Conservation (phyloP, 2,329 filamentous ascomycete species). For the Paecilomyces sp. region DNA sequence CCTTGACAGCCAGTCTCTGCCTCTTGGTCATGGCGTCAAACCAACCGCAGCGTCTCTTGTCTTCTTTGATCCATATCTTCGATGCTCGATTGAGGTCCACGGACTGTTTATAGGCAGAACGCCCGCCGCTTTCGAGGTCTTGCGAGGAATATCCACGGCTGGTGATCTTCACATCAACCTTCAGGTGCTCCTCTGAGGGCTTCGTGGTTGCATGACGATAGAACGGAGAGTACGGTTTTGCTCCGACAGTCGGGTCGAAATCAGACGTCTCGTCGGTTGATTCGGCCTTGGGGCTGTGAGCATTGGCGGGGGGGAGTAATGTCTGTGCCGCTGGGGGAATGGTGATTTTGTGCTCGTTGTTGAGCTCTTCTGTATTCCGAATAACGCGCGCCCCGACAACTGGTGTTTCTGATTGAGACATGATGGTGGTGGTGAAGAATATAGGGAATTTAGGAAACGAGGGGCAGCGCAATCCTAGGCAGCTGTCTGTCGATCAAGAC, state of each 20-base stretch:
- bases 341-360: not conserved
- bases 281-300: not conserved
- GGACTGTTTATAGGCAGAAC: constrained; percentile 10
- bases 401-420: not conserved
- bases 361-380: not conserved
- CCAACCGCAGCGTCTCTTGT: constrained; percentile 27
- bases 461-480: not conserved
- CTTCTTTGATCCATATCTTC: constrained; percentile 27
- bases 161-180: constrained; percentile 7
- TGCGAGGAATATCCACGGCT: constrained; percentile 10
- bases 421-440: not conserved
- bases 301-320: not conserved
- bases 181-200: constrained; percentile 19
- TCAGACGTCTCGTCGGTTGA: constrained; percentile 13
- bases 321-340: not conserved
- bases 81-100: constrained; percentile 15
- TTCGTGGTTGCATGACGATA: constrained; percentile 33
- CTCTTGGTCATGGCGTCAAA: constrained; percentile 25
- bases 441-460: not conserved
- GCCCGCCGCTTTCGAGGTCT: constrained; percentile 25
- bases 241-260: constrained; percentile 31
- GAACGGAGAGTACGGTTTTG: constrained; percentile 38
- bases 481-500: not conserved
- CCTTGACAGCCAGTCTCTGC: constrained; percentile 33
- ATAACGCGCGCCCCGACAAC: not conserved